phyloP scores from a whole-genome alignment of 495 filamentous ascomycete genomes.

The Penicillium ochrochloron region DNA sequence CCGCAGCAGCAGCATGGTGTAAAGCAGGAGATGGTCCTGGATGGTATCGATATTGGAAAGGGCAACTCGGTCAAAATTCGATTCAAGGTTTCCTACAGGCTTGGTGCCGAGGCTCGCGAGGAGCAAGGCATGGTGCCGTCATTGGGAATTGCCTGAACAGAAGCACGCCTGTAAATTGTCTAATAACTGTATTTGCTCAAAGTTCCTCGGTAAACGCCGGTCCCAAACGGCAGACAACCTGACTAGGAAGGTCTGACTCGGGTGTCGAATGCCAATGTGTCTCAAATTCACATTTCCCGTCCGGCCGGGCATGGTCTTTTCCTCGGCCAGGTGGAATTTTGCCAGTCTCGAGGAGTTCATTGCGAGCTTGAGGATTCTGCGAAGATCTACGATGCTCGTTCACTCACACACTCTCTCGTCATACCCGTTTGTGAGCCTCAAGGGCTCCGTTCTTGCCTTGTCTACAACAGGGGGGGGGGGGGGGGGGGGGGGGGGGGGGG shows the following conservation, averaged over 20 bases:
- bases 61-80: conserved; percentile 82
- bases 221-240: not conserved
- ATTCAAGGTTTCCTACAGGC: conserved; percentile 82
- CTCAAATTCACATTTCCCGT: not conserved
- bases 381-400: not conserved
- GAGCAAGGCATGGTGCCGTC: conserved; percentile 91
- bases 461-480: no score
- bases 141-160: conserved; percentile 68
- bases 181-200: not conserved
- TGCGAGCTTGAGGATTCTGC: not conserved
- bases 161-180: not conserved
- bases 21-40: conserved; percentile 78
- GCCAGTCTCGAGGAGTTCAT: not conserved
- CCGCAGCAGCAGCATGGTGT: conserved; percentile 78
- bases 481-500: no score
- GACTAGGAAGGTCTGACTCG: not conserved
- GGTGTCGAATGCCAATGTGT: not conserved
- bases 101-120: conserved; percentile 65
- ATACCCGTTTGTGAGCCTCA: not conserved
- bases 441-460: no score
- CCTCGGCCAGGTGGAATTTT: conserved; percentile 11
- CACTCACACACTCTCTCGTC: not conserved
- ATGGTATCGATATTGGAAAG: conserved; percentile 70
- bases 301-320: conserved; percentile 5
- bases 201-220: not conserved